Base-by-base conservation (phyloP, 805 yeast species). In the Lipomyces anomalus region DNA sequence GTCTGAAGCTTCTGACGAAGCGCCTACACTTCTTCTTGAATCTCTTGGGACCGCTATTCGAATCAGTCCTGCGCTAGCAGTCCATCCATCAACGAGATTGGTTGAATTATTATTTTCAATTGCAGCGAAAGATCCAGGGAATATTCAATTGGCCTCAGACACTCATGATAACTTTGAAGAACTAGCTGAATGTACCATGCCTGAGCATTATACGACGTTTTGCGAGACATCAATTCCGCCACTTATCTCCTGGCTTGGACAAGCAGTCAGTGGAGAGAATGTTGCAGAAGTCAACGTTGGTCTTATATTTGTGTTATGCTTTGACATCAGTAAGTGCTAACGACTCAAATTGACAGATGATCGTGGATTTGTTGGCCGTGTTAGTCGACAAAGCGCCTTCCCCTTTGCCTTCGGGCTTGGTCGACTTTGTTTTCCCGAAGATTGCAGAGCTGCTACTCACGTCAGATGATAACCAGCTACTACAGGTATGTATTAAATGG, bases 1-100 rank as follows among this genome's bases (percentile, higher is more conserved):
- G 2, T 74, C 72, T 1, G 82, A 77, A 1, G 75, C 92, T 0
- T 84, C 79, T 37, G 95, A 86, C 38, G 97, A 89, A 57, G 75
- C 95, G 0, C 78, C 84, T 29, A 76, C 88, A 1, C 71, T 83
- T 38, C 63, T 89, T 35, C 71, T 84, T 9, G 95, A 88, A 60
- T 74, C 83, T 0, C 63, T 84, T n/a, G 70, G 79, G 1, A 70
- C 73, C 2, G 75, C 80, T 1, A 73, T 84, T 33, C 69, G 71
- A 39, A 69, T 82, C 6, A 69, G 73, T 48, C 68, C 67, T 41
- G 57, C 54, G 6, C 50, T 57, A 1, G 64, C 70, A 2, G 54
- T 59, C 4, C 44, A 60, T 36, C 29, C 61, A 16, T 59, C 67
- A 29, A 60, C 65, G 4, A 53, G 61, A 1, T 69, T 74, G 5